Evolutionary conservation across 352 stramenopile genomes (phyloP).

Genomic region (Phytophthora cajani): DNA sequence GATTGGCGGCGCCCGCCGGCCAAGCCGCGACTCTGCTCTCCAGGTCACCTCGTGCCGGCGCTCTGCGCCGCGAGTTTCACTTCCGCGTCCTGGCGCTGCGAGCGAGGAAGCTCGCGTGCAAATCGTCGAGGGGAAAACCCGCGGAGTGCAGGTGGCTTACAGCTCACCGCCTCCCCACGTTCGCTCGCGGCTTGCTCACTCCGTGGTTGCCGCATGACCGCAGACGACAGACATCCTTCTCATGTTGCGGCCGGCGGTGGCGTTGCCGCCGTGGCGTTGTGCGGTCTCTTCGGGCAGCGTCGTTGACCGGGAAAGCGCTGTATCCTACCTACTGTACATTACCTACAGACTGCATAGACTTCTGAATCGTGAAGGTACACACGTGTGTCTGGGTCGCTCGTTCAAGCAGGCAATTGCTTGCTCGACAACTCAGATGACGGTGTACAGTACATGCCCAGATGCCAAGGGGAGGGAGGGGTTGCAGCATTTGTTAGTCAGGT

Average conservation of each 20-base stretch:
- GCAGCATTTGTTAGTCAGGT: neutral
- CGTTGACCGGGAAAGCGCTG: conserved; percentile 2
- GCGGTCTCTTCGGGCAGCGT: neutral
- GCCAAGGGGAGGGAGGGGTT: too few species aligned
- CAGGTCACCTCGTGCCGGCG: conserved; percentile 7
- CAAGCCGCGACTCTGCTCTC: neutral
- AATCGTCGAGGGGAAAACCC: conserved; percentile 18
- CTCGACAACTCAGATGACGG: too few species aligned
- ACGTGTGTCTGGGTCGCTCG: too few species aligned
- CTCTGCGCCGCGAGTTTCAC: conserved; percentile 17
- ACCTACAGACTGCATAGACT: neutral
- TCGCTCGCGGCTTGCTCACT: neutral
- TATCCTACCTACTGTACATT: conserved; percentile 7
- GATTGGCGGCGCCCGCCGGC: conserved; percentile 13
- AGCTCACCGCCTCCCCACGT: neutral
- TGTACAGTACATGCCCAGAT: too few species aligned
- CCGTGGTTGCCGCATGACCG: neutral
- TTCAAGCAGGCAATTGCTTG: too few species aligned
- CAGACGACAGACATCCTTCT: neutral
- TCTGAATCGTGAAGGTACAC: too few species aligned
- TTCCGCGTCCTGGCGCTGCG: conserved; percentile 13
- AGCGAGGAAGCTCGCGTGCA: conserved; percentile 1
- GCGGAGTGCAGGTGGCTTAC: neutral
- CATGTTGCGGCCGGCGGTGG: neutral
- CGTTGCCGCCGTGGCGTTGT: neutral